Evolutionary conservation across 441 rosid genomes (phyloP).

Genomic region (Arabidopsis hybrid): DNA sequence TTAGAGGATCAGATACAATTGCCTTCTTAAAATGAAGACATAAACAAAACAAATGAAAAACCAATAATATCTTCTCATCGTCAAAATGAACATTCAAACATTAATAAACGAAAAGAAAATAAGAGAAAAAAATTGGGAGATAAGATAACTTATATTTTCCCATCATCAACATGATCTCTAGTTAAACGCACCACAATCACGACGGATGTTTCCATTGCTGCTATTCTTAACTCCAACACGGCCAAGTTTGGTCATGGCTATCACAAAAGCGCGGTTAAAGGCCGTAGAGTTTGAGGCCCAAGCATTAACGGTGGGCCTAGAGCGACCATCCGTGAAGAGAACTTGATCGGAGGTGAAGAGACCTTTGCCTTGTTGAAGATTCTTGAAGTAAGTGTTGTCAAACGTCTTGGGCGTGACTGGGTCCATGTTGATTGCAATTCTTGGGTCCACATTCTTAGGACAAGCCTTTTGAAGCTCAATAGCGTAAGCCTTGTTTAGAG

Average conservation of each 20-base stretch:
- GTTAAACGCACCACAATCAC: slow-evolving; percentile 59
- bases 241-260: slow-evolving; percentile 75
- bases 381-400: slow-evolving; percentile 73
- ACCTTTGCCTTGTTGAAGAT: slow-evolving; percentile 71
- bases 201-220: slow-evolving; percentile 68
- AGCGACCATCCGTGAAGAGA: slow-evolving; percentile 63
- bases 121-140: not conserved
- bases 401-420: slow-evolving; percentile 66
- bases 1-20: no score
- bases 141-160: not conserved
- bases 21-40: not conserved
- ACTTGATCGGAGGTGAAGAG: slow-evolving; percentile 84
- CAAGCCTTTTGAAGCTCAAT: slow-evolving; percentile 63
- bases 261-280: slow-evolving; percentile 62
- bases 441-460: slow-evolving; percentile 73
- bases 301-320: slow-evolving; percentile 58
- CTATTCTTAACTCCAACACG: slow-evolving; percentile 74
- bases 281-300: slow-evolving; percentile 62
- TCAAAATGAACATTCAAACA: slow-evolving; percentile 19
- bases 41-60: slow-evolving; percentile 1
- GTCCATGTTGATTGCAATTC: slow-evolving; percentile 84
- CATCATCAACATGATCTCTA: slow-evolving; percentile 23
- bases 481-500: slow-evolving; percentile 62
- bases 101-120: not conserved
- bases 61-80: not conserved